Conservation (phyloP, 352 stramenopile species). For the Pythium utonaiense region DNA sequence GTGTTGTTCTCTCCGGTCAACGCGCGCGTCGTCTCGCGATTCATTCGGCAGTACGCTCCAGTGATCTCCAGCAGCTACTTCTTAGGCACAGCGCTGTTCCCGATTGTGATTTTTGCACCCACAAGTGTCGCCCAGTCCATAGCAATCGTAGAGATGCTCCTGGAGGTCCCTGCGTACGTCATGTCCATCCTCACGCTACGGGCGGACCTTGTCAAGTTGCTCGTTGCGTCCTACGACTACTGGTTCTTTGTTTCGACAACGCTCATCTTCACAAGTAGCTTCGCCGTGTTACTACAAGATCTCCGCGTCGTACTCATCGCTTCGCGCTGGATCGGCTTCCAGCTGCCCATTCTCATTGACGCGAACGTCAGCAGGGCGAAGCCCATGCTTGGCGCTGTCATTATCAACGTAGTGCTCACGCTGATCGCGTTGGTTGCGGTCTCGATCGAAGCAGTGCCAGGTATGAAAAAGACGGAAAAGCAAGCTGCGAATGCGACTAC, state of each 20-base stretch:
- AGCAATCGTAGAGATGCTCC: neutral
- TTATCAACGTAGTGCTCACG: conserved; percentile 1
- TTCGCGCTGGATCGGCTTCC: conserved; percentile 7
- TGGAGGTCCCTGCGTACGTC: conserved; percentile 3
- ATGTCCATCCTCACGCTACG: conserved; percentile 10
- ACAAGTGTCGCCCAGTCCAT: neutral
- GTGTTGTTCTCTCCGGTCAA: conserved; percentile 1
- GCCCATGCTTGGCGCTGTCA: neutral
- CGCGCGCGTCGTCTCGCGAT: neutral
- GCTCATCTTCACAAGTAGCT: conserved; percentile 6
- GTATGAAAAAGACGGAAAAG: too few species aligned
- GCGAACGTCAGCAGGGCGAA: conserved; percentile 10
- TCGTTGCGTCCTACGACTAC: conserved; percentile 22
- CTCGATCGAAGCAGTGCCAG: neutral
- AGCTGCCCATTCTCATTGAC: conserved; percentile 24
- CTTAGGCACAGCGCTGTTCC: neutral
- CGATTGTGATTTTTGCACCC: conserved; percentile 4
- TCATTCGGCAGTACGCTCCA: neutral
- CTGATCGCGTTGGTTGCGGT: neutral
- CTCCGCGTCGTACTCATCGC: neutral
- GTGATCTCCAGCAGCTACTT: conserved; percentile 2
- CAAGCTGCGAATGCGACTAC: too few species aligned
- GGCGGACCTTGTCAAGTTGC: conserved; percentile 15
- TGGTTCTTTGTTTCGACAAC: conserved; percentile 28
- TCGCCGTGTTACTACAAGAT: conserved; percentile 14